Conservation (phyloP, 352 stramenopile species). For the Globisporangium viniferum region DNA sequence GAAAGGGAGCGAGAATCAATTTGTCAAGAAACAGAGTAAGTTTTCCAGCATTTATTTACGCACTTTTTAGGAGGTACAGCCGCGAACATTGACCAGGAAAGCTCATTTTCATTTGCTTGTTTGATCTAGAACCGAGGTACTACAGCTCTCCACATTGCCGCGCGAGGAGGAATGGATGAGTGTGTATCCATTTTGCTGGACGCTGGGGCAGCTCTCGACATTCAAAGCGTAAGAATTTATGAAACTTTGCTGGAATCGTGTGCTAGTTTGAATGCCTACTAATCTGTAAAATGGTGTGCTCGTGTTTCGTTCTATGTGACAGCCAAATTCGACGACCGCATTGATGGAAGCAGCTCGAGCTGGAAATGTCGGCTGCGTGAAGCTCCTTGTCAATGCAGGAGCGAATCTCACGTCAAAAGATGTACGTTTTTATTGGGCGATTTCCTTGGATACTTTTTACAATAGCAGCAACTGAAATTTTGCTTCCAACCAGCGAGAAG, state of each 20-base stretch:
- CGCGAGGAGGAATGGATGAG: constrained; percentile 69
- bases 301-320: background rate
- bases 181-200: constrained; percentile 70
- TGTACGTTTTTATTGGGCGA: constrained; percentile 33
- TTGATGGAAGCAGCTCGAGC: constrained; percentile 85
- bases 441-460: background rate
- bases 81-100: background rate
- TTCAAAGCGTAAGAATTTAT: constrained; percentile 58
- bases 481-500: constrained; percentile 45
- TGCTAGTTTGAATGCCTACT: background rate
- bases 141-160: constrained; percentile 79
- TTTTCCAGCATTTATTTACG: background rate
- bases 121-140: constrained; percentile 63
- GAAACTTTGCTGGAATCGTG: background rate
- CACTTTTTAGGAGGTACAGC: background rate
- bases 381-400: constrained; percentile 60
- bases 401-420: constrained; percentile 71
- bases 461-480: background rate
- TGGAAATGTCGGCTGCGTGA: constrained; percentile 75
- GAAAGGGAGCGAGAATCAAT: constrained; percentile 80
- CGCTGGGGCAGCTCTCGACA: constrained; percentile 65
- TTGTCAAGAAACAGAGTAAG: constrained; percentile 77
- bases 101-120: constrained; percentile 13
- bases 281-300: background rate
- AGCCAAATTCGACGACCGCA: constrained; percentile 86